phyloP scores from a whole-genome alignment of 106 monocot species.

The Acanthochlamys bracteata region DNA sequence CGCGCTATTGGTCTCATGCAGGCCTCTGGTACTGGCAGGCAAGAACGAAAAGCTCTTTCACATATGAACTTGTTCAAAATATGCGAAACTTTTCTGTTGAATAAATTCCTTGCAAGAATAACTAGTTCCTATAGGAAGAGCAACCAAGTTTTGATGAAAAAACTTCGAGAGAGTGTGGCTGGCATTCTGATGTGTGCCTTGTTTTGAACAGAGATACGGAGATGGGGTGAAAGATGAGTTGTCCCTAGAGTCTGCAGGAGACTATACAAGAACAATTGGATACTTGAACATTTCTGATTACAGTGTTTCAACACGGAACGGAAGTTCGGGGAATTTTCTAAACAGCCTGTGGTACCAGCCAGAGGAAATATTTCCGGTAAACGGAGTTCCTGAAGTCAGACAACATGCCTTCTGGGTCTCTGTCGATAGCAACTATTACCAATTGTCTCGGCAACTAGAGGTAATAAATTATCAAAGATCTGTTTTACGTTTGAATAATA shows the following conservation, averaged over 20 bases:
- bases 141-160: too few relatives aligned
- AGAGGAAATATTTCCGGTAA: constrained; percentile 46
- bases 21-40: constrained; percentile 63
- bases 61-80: too few relatives aligned
- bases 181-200: too few relatives aligned
- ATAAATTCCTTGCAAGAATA: too few relatives aligned
- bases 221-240: not conserved
- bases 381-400: constrained; percentile 36
- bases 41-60: too few relatives aligned
- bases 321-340: constrained; percentile 11
- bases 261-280: constrained; percentile 40
- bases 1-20: constrained; percentile 37
- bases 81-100: too few relatives aligned
- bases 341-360: constrained; percentile 59
- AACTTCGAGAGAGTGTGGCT: too few relatives aligned
- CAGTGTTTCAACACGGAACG: not conserved
- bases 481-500: not conserved
- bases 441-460: constrained; percentile 23
- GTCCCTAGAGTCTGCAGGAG: constrained; percentile 28
- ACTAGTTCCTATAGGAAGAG: too few relatives aligned
- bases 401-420: constrained; percentile 45
- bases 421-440: constrained; percentile 24
- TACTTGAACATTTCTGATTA: constrained; percentile 35
- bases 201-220: not conserved
- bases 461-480: not conserved